Evolutionary conservation across 2,329 filamentous ascomycete genomes (phyloP), one percentile per base, ranked within the genome.

Genomic region (Colletotrichum musae): DNA sequence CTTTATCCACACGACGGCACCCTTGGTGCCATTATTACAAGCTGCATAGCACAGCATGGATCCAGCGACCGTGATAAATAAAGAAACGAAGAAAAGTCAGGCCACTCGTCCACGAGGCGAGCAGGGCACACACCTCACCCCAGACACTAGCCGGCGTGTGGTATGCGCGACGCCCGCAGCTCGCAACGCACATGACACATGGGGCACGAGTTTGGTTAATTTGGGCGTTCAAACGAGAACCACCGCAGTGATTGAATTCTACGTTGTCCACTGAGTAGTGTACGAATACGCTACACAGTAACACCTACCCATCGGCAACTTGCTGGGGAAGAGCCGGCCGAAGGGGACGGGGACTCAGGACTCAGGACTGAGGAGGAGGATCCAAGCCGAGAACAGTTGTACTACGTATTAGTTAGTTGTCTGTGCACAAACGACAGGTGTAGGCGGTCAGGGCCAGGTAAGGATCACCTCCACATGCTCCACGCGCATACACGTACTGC

Each of bases 101-200:
- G 43, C 64, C 64, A 63, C 52, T 24, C 58, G 28, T n/a, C 36
- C 51, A 13, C 36, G 54, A 41, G 64, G 36, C 21, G 58, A 26
- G 43, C 43, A 43, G 56, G 18, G 21, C 21, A 24, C 28, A 54
- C 41, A 41, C 26, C 56, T 54, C 32, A 21, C 16, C 48, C 36
- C 57, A 50, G 15, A 54, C 50, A 66, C 63, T 54, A 48, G 58
- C 36, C 64, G 24, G 43, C 45, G 45, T 52, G 32, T 28, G 58
- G 21, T 32, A 41, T 63, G 52, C 43, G 51, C 45, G 32, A 43
- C 41, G 36, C 51, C 58, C 52, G 64, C 64, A 43, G 41, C 41
- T 5, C 15, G 32, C 32, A 10, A 36, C 32, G 32, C 32, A 36
- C 32, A 10, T 10, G 32, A 24, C 21, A 24, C 47, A 47, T 15